Conservation (phyloP, 129 eudicot genomes). For the Escallonia herrerae region DNA sequence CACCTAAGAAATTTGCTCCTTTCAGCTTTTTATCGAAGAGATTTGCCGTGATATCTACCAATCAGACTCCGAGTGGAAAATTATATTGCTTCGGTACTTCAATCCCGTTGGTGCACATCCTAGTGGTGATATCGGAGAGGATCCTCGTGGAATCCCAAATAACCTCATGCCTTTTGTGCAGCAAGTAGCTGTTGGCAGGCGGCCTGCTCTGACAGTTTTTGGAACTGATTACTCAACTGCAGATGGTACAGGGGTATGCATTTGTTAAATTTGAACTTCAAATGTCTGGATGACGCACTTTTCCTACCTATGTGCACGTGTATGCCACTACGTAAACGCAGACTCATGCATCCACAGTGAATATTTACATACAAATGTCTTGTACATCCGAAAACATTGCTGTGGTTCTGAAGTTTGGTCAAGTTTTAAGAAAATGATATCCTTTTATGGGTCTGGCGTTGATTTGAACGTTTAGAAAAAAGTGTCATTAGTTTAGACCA, state of each 20-base stretch:
- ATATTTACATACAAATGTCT: too few relatives aligned
- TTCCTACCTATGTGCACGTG: too few relatives aligned
- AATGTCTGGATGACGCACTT: too few relatives aligned
- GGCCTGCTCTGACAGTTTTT: constrained; percentile 61
- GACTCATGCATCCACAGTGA: too few relatives aligned
- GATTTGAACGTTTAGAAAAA: too few relatives aligned
- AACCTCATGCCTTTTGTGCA: constrained; percentile 97
- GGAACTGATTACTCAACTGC: constrained; percentile 78
- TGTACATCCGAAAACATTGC: too few relatives aligned
- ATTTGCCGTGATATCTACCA: constrained; percentile 72
- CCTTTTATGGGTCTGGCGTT: too few relatives aligned
- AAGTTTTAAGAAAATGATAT: too few relatives aligned
- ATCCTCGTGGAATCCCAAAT: constrained; percentile 89
- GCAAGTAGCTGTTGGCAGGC: constrained; percentile 97
- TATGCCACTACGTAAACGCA: too few relatives aligned
- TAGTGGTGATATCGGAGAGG: constrained; percentile 94
- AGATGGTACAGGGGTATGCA: constrained; percentile 96
- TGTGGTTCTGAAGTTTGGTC: too few relatives aligned
- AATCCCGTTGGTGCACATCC: constrained; percentile 98
- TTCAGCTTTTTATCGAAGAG: constrained; percentile 91
- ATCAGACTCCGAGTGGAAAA: constrained; percentile 67
- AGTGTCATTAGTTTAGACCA: too few relatives aligned
- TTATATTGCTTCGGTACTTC: constrained; percentile 75
- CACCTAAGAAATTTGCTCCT: background rate
- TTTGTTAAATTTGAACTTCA: background rate